phyloP scores from a whole-genome alignment of 345 rosid genomes.

The Hevea brasiliensis region DNA sequence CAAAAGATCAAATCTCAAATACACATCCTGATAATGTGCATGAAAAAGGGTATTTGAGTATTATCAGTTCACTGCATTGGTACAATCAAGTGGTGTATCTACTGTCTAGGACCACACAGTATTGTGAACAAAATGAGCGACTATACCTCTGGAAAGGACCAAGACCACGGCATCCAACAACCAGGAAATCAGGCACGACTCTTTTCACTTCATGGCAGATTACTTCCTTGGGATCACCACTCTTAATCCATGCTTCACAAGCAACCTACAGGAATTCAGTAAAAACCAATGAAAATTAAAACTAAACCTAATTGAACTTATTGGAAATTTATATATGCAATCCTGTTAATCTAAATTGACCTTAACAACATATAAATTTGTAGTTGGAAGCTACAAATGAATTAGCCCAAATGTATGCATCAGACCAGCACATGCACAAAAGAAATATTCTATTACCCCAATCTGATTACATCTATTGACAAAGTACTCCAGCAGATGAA shows the following conservation, averaged over 20 bases:
- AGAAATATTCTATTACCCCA: slow-evolving; percentile 54
- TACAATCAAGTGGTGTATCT: background rate
- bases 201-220: slow-evolving; percentile 87
- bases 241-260: slow-evolving; percentile 90
- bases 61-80: background rate
- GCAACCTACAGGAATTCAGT: slow-evolving; percentile 48
- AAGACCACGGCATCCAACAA: slow-evolving; percentile 89
- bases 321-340: background rate
- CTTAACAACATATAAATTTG: background rate
- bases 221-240: slow-evolving; percentile 82
- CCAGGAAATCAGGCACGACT: slow-evolving; percentile 77
- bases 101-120: no score
- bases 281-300: background rate
- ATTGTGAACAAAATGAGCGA: background rate
- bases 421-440: background rate
- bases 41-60: background rate
- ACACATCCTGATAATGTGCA: background rate
- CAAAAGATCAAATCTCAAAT: background rate
- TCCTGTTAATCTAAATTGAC: background rate
- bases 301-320: background rate
- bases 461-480: slow-evolving; percentile 73
- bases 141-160: slow-evolving; percentile 90
- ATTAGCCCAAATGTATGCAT: background rate
- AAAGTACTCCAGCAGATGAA: slow-evolving; percentile 82
- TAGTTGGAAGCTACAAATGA: background rate